Evolutionary conservation across 192 early-diverging fungal species (phyloP), one percentile per base, ranked within the genome.

Genomic region (Cetraspora pellucida): DNA sequence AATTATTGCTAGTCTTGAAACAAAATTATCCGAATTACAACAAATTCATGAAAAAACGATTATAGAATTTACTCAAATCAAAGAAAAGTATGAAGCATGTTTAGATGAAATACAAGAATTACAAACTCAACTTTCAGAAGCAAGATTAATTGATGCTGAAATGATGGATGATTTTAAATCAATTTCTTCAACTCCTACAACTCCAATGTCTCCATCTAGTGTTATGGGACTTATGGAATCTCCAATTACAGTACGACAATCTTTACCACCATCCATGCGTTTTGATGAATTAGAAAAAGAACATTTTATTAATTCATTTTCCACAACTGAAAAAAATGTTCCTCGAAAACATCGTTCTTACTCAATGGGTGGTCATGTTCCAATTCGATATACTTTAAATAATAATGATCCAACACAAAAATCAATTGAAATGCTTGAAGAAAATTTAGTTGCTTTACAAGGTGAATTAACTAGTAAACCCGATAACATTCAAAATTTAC

Each of bases 51-150:
- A 54, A 54, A 45, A 55, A 30, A 54, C 50, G 0, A 10, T 72
- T 4, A 3, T 47, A 19, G 50, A 49, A 2, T 54, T 72, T 30
- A 54, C 46, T 17, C 37, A 72, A 16, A 21, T 72, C 25, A 72
- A 54, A 54, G 49, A 19, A 13, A 72, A 72, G 31, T 72, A 72
- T 55, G 9, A 50, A 27, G 70, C 11, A 54, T 54, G 70, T 71
- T n/a, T 71, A 27, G 31, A 45, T 17, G 69, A 71, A 47, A 52
- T 54, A 46, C 11, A 72, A 17, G 70, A 72, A 11, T 11, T 72
- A 11, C n/a, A 31, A 21, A 16, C 7, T 14, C 70, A 54, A 46
- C 27, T 72, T 5, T 1, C 31, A 23, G 49, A 72, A 72, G 21
- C 70, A 16, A 72, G 50, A 75, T 31, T 63, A 1, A 49, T 49